These are phyloP conservation scores for Apiospora pterosperma DNA, from an alignment of 2,329 filamentous ascomycete species.

Conservation along the genomic window DNA sequence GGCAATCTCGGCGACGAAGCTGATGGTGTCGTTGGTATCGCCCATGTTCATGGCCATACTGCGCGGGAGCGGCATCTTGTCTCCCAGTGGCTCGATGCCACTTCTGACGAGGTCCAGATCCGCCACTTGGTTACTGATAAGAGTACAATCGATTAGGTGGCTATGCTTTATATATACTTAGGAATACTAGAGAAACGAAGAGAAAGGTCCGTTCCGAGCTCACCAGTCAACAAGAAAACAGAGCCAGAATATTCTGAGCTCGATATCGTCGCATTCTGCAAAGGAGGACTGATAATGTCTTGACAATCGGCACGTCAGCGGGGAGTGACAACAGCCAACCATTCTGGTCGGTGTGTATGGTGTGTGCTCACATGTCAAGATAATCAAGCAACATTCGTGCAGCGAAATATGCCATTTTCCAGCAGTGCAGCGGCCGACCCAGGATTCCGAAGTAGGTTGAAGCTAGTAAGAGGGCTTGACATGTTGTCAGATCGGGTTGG, in stretches of 20 bases:
- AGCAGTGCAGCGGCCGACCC: slow-evolving; percentile 33
- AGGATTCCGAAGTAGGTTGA: slow-evolving; percentile 34
- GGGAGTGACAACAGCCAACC: slow-evolving; percentile 7
- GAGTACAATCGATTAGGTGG: background rate
- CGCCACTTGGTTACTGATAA: slow-evolving; percentile 61
- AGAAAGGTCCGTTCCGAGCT: slow-evolving; percentile 8
- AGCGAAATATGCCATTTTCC: slow-evolving; percentile 30
- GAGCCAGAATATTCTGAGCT: slow-evolving; percentile 65
- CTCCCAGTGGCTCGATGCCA: slow-evolving; percentile 34
- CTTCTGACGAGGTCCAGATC: slow-evolving; percentile 48
- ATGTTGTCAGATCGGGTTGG: slow-evolving; percentile 24
- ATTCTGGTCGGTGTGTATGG: background rate
- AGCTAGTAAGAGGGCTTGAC: slow-evolving; percentile 33
- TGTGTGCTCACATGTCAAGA: slow-evolving; percentile 24
- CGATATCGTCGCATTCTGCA: slow-evolving; percentile 36
- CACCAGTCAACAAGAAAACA: slow-evolving; percentile 70
- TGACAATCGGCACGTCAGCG: slow-evolving; percentile 12
- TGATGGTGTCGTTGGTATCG: slow-evolving; percentile 32
- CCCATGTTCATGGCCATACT: slow-evolving; percentile 9
- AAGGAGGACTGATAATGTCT: slow-evolving; percentile 10
- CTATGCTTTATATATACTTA: background rate
- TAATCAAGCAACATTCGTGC: slow-evolving; percentile 27
- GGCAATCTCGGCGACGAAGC: slow-evolving; percentile 39
- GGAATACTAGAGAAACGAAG: background rate
- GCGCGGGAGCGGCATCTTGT: slow-evolving; percentile 27